Percentiles rank a stretch among this genome's conserved stretches.
Evolutionary conservation across 2,329 filamentous ascomycete species (phyloP).

Genomic region (Trichoderma sp.): DNA sequence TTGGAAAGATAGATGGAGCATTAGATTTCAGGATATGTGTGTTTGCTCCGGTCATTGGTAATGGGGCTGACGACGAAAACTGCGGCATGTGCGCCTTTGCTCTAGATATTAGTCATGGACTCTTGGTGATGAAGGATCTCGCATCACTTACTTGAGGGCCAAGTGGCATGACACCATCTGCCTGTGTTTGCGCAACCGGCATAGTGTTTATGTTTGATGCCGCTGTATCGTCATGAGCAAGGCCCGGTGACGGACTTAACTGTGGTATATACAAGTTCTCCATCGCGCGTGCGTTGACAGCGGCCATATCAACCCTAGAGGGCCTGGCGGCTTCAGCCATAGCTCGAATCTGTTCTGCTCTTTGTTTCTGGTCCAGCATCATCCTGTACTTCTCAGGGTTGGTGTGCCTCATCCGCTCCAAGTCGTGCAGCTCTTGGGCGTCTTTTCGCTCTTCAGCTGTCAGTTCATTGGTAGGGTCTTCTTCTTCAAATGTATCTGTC

Average conservation of each 20-base stretch:
- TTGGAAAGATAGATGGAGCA: neutral
- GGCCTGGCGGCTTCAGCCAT: neutral
- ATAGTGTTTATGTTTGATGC: neutral
- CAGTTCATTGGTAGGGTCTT: slow-evolving; percentile 56
- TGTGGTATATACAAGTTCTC: neutral
- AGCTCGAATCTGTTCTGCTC: slow-evolving; percentile 6
- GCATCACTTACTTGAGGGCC: neutral
- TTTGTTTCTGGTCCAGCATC: slow-evolving; percentile 18
- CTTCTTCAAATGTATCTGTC: slow-evolving; percentile 70
- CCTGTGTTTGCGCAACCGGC: neutral
- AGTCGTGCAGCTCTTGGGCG: slow-evolving; percentile 42
- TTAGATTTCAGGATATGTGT: slow-evolving; percentile 33
- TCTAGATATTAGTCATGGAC: neutral
- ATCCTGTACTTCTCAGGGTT: slow-evolving; percentile 34
- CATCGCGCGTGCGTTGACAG: neutral
- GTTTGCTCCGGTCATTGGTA: slow-evolving; percentile 37
- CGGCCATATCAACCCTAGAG: neutral
- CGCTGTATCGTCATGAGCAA: neutral
- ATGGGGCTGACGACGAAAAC: slow-evolving; percentile 25
- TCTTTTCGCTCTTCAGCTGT: slow-evolving; percentile 59
- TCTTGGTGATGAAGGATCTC: neutral
- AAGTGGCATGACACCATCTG: neutral
- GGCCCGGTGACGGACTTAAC: neutral
- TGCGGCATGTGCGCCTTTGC: neutral
- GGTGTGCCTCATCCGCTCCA: slow-evolving; percentile 33